These are phyloP conservation scores for Fusarium subglutinans DNA, from an alignment of 2,329 filamentous ascomycete species.

Conservation along the genomic window DNA sequence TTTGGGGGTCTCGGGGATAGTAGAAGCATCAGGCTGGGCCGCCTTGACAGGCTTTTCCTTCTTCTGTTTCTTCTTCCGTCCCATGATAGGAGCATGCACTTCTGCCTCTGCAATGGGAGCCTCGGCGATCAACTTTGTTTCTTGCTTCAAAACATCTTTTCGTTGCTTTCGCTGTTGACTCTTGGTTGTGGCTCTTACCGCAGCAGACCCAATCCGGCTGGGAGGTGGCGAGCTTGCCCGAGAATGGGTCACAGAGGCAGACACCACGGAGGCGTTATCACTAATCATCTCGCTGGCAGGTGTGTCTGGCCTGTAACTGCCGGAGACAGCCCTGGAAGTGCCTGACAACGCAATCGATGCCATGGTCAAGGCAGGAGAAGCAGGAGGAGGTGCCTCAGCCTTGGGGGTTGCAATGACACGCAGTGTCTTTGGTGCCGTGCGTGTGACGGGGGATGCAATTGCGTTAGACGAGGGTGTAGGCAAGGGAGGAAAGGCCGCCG, in stretches of 20 bases:
- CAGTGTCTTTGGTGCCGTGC: slow-evolving; percentile 70
- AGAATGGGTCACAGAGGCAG: slow-evolving; percentile 72
- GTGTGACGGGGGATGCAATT: slow-evolving; percentile 60
- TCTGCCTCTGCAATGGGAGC: slow-evolving; percentile 61
- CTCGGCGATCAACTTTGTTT: slow-evolving; percentile 64
- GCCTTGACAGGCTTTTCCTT: slow-evolving; percentile 66
- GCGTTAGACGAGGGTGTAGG: slow-evolving; percentile 57
- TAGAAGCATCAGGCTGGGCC: slow-evolving; percentile 8
- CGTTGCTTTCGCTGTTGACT: slow-evolving; percentile 82
- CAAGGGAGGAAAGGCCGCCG: slow-evolving; percentile 60
- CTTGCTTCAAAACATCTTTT: slow-evolving; percentile 72
- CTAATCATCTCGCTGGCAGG: slow-evolving; percentile 78
- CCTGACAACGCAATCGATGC: slow-evolving; percentile 45
- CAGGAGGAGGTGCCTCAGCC: slow-evolving; percentile 60
- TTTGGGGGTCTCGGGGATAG: slow-evolving; percentile 10
- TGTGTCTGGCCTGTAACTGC: slow-evolving; percentile 70
- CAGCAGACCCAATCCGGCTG: slow-evolving; percentile 71
- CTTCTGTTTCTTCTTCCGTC: slow-evolving; percentile 86
- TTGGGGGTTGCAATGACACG: slow-evolving; percentile 76
- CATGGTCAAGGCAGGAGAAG: slow-evolving; percentile 45
- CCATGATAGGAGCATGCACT: slow-evolving; percentile 76
- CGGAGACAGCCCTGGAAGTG: slow-evolving; percentile 45
- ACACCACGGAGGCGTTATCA: slow-evolving; percentile 80
- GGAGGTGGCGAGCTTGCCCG: slow-evolving; percentile 77
- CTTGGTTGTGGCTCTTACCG: slow-evolving; percentile 76